Conservation (phyloP, 2,329 filamentous ascomycete genomes). For the Stemphylium beticola region DNA sequence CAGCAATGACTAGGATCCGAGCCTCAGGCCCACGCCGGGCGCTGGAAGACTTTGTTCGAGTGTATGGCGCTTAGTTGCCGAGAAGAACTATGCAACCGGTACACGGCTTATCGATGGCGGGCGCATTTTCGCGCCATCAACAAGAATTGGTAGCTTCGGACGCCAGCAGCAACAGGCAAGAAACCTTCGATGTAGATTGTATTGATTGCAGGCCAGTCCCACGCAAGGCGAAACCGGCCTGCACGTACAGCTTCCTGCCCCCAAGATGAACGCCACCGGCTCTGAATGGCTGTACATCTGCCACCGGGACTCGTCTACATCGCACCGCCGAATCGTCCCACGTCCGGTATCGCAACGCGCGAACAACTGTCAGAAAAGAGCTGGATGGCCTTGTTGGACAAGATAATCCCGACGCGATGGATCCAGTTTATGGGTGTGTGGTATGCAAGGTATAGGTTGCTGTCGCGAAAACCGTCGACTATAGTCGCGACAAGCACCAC, state of each 20-base stretch:
- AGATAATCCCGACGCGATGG: no score
- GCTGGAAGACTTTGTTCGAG: not conserved
- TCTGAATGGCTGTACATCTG: not conserved
- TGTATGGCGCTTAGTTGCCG: not conserved
- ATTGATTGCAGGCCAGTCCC: not conserved
- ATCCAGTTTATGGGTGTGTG: no score
- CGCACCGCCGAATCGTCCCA: not conserved
- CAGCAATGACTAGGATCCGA: not conserved
- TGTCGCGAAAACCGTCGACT: no score
- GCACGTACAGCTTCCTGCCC: not conserved
- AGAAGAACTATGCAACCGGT: not conserved
- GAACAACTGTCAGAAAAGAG: not conserved
- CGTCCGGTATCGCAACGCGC: not conserved
- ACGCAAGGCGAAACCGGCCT: slow-evolving; percentile 1
- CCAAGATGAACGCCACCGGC: not conserved
- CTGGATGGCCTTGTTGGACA: not conserved
- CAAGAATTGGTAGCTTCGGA: not conserved
- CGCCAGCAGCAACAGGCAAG: not conserved
- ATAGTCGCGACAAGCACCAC: no score
- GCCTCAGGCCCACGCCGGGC: not conserved
- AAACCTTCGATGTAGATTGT: not conserved
- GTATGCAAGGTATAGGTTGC: no score
- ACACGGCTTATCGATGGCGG: not conserved
- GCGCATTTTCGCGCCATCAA: not conserved
- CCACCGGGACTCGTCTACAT: not conserved